Evolutionary conservation across 805 yeast species (phyloP).

Genomic region (Lachancea nothofagi): DNA sequence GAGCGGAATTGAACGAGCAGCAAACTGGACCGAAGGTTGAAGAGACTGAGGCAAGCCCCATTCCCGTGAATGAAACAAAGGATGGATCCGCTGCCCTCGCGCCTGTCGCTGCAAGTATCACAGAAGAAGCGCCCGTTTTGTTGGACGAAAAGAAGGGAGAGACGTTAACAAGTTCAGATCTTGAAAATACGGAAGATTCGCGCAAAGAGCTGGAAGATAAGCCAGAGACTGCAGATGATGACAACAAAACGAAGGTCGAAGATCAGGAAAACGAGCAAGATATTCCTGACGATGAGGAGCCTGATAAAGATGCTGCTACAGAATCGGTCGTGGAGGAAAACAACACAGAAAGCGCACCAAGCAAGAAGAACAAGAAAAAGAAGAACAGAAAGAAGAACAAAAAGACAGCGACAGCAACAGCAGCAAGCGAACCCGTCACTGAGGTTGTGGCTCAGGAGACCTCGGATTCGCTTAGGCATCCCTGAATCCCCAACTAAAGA

Average conservation of each 20-base stretch:
- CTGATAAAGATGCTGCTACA: slow-evolving; percentile 29
- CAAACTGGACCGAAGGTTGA: no score
- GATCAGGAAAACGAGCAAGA: neutral
- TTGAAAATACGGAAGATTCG: slow-evolving; percentile 6
- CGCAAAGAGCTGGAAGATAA: slow-evolving; percentile 6
- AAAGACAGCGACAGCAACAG: slow-evolving; percentile 11
- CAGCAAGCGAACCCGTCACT: slow-evolving; percentile 6
- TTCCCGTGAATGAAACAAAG: no score
- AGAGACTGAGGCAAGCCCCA: no score
- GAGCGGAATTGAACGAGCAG: no score
- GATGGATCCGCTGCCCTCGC: no score
- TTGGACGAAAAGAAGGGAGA: no score
- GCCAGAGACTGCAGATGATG: slow-evolving; percentile 11
- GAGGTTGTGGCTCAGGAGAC: slow-evolving; percentile 11
- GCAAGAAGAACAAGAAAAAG: slow-evolving; percentile 26
- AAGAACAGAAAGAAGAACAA: slow-evolving; percentile 30
- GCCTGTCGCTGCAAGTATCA: no score
- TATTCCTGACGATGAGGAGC: slow-evolving; percentile 5
- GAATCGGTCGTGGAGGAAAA: neutral
- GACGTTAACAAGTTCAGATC: no score
- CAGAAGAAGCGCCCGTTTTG: no score
- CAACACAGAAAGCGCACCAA: slow-evolving; percentile 7
- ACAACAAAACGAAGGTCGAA: slow-evolving; percentile 3
- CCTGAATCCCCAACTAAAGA: slow-evolving; percentile 14
- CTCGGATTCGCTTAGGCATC: slow-evolving; percentile 28